Base-by-base conservation (phyloP, 2,329 filamentous ascomycete genomes). In the Emergomyces africanus region DNA sequence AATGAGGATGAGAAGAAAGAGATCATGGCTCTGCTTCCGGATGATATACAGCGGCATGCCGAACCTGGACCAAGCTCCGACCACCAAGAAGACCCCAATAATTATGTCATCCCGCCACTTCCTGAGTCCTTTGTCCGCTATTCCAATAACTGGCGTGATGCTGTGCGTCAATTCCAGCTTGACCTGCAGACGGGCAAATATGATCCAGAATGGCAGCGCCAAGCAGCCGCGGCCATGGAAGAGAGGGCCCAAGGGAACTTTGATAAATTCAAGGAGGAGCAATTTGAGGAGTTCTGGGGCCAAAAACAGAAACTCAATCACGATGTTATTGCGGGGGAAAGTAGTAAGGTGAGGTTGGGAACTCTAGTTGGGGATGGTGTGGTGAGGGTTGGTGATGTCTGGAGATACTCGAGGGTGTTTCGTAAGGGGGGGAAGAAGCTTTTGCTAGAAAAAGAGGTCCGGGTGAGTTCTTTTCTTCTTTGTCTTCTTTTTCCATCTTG, bases 211-310 rank as follows among this genome's bases (percentile, higher is more conserved):
- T 87, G 83, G 83, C 74, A 80, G 60, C 72, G 71, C 1, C 73
- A 82, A 59, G 83, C 83, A 15, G 71, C 75, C 39, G 69, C 75
- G 63, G 83, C 84, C 1, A 77, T 78, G 56, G 66, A 75, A 56
- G 74, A 80, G 61, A 75, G 83, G 12, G 74, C 73, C 1, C 70
- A 72, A 0, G 84, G 84, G 0, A 74, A 75, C 6, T 86, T 81
- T 62, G 82, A 86, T 64, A 71, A 71, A 5, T 82, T 78, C 70
- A 80, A 83, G 67, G 77, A 78, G 51, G 68, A 72, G 51, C 77
- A 83, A 60, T 78, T 78, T 15, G 80, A 85, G 66, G 68, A 75
- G 59, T 81, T 79, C 63, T 85, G 81, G 80, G 82, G 81, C 0
- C 78, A 82, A 67, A 81, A 81, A 62, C 74, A 76, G 66, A 74